Percentiles rank a stretch among this genome's conserved stretches.
These are phyloP conservation scores for Spergularia bocconei DNA, from an alignment of 148 eudicot genomes.

Conservation along the genomic window DNA sequence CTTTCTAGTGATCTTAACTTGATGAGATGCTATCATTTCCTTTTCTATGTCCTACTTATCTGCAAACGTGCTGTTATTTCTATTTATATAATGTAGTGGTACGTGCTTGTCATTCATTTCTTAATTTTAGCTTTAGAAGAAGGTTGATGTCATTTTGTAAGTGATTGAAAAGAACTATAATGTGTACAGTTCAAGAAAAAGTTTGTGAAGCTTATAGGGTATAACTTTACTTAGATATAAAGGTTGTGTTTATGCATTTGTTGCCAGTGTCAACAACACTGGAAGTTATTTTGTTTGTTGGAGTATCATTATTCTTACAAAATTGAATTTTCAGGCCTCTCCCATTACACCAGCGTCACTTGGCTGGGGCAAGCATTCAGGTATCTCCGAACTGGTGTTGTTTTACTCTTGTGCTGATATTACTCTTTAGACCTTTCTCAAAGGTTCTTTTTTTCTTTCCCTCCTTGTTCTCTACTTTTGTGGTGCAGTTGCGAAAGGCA, in stretches of 20 bases:
- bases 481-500: conserved; percentile 81
- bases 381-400: conserved; percentile 33
- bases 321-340: conserved; percentile 65
- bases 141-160: conserved; percentile 3
- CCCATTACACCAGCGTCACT: conserved; percentile 88
- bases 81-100: not conserved
- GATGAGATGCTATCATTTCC: conserved; percentile 15
- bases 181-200: not conserved
- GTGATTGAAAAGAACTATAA: not conserved
- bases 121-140: not conserved
- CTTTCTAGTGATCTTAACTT: conserved; percentile 9
- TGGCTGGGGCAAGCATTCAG: conserved; percentile 91
- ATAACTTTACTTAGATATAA: not conserved
- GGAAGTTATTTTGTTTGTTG: not conserved
- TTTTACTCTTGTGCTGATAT: not conserved
- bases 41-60: not conserved
- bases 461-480: conserved; percentile 5
- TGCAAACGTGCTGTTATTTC: not conserved
- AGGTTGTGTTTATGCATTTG: conserved; percentile 2
- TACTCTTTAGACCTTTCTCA: conserved; percentile 9
- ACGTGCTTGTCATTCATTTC: not conserved
- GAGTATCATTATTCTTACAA: conserved; percentile 16
- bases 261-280: not conserved
- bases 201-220: not conserved
- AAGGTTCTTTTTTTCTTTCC: not conserved